Conservation (phyloP, 179 eudicot genomes). For the Pouteria campechiana region DNA sequence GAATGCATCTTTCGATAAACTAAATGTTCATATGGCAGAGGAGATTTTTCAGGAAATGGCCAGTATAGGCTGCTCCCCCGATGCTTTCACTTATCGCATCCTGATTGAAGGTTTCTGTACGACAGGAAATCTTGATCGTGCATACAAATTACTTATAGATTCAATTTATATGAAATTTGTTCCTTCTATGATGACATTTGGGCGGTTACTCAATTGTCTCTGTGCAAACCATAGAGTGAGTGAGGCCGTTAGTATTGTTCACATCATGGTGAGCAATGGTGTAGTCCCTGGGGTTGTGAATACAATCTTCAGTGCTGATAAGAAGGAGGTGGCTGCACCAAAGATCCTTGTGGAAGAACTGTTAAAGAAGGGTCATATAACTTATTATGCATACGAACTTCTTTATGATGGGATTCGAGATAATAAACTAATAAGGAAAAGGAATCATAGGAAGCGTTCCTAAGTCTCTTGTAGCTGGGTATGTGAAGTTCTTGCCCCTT, state of each 20-base stretch:
- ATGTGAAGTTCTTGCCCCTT: no score
- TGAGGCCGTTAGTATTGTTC: slow-evolving; percentile 63
- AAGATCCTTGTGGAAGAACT: slow-evolving; percentile 83
- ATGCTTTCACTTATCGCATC: slow-evolving; percentile 59
- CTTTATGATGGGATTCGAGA: slow-evolving; percentile 71
- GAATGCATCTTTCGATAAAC: slow-evolving; percentile 50
- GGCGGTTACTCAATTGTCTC: slow-evolving; percentile 77
- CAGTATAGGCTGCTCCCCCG: slow-evolving; percentile 43
- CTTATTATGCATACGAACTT: slow-evolving; percentile 71
- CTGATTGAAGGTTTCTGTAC: slow-evolving; percentile 85
- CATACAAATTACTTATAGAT: slow-evolving; percentile 45
- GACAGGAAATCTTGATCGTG: slow-evolving; percentile 49
- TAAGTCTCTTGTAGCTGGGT: no score
- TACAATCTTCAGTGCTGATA: slow-evolving; percentile 56
- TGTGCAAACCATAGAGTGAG: slow-evolving; percentile 56
- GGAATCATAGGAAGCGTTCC: slow-evolving; percentile 2
- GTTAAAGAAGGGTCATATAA: slow-evolving; percentile 73
- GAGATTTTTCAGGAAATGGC: slow-evolving; percentile 58
- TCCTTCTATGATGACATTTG: slow-evolving; percentile 65
- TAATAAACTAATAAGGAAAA: slow-evolving; percentile 49
- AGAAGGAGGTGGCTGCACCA: slow-evolving; percentile 84
- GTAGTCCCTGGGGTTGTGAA: slow-evolving; percentile 71
- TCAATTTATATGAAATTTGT: slow-evolving; percentile 39
- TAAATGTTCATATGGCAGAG: slow-evolving; percentile 44
- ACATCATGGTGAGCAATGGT: slow-evolving; percentile 62